Evolutionary conservation across 495 filamentous ascomycete species (phyloP).

Genomic region (Aspergillus diversus): DNA sequence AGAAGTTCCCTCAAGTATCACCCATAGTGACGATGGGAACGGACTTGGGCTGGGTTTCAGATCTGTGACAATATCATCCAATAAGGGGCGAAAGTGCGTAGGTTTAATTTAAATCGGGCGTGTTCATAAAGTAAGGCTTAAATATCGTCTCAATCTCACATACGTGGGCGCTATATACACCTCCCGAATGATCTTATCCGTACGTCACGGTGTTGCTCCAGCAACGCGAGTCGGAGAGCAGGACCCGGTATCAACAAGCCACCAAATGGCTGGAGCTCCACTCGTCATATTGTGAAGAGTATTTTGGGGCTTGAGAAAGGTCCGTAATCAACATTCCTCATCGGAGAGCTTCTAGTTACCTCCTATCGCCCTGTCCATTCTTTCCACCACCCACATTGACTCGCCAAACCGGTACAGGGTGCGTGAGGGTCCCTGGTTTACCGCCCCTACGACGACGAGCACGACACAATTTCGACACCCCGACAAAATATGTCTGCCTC

Average conservation of each 20-base stretch:
- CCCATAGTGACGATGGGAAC: too few relatives aligned
- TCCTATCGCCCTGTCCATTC: slow-evolving; percentile 20
- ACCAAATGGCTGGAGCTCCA: slow-evolving; percentile 22
- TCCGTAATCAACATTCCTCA: slow-evolving; percentile 34
- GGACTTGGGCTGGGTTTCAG: too few relatives aligned
- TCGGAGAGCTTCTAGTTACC: slow-evolving; percentile 9
- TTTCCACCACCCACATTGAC: slow-evolving; percentile 11
- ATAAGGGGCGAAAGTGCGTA: too few relatives aligned
- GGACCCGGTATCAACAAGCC: slow-evolving; percentile 39
- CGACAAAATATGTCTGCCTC: slow-evolving; percentile 50
- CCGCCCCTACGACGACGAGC: slow-evolving; percentile 16
- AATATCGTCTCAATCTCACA: too few relatives aligned
- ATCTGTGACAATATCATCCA: too few relatives aligned
- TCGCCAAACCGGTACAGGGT: slow-evolving; percentile 27
- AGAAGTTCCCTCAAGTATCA: too few relatives aligned
- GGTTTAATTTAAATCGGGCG: neutral
- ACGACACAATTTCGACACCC: slow-evolving; percentile 13
- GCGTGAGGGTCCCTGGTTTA: slow-evolving; percentile 24
- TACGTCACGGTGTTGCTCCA: slow-evolving; percentile 35
- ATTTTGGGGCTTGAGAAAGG: slow-evolving; percentile 21
- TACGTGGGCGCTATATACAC: neutral
- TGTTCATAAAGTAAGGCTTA: neutral
- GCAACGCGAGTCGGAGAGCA: slow-evolving; percentile 42
- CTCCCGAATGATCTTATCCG: slow-evolving; percentile 1
- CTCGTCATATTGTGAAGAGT: slow-evolving; percentile 19